Evolutionary conservation across 2,329 filamentous ascomycete genomes (phyloP).

Genomic region (Aspergillus felis): DNA sequence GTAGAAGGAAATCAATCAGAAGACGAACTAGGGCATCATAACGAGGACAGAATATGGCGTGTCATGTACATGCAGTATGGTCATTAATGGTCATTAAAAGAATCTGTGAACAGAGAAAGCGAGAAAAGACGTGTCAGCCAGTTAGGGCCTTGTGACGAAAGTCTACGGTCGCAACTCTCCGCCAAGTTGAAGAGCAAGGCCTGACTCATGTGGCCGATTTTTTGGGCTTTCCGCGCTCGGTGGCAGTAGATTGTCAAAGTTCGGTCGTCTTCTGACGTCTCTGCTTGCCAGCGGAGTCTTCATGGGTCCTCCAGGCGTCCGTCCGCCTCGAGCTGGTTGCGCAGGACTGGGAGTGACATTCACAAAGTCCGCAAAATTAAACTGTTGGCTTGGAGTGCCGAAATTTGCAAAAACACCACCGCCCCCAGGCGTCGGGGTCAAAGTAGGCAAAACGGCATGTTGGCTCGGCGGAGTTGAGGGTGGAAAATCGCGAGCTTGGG

Average conservation of each 20-base stretch:
- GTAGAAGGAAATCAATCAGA: constrained; percentile 5
- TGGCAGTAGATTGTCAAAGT: constrained; percentile 72
- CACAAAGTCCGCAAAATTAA: constrained; percentile 95
- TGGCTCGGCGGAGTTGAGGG: constrained; percentile 74
- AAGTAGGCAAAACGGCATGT: constrained; percentile 47
- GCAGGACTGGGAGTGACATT: constrained; percentile 96
- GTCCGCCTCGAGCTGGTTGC: constrained; percentile 70
- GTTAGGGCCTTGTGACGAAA: not conserved
- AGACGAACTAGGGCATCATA: constrained; percentile 18
- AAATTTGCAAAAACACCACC: constrained; percentile 69
- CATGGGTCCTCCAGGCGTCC: constrained; percentile 50
- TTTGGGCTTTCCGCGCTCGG: constrained; percentile 48
- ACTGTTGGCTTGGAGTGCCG: constrained; percentile 75
- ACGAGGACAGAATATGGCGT: constrained; percentile 5
- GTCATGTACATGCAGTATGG: constrained; percentile 14
- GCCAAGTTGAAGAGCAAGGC: constrained; percentile 63
- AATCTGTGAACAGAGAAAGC: constrained; percentile 18
- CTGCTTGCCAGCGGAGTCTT: constrained; percentile 70
- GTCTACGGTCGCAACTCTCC: constrained; percentile 57
- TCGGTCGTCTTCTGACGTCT: constrained; percentile 70
- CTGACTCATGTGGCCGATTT: constrained; percentile 42
- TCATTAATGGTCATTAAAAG: constrained; percentile 21
- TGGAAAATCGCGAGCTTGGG: constrained; percentile 50
- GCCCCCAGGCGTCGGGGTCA: constrained; percentile 59
- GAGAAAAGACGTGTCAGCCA: constrained; percentile 1